Percentiles rank a stretch among this genome's conserved stretches.
Evolutionary conservation across 306 rosid genomes (phyloP).

Genomic region (Cyamopsis tetragonoloba): DNA sequence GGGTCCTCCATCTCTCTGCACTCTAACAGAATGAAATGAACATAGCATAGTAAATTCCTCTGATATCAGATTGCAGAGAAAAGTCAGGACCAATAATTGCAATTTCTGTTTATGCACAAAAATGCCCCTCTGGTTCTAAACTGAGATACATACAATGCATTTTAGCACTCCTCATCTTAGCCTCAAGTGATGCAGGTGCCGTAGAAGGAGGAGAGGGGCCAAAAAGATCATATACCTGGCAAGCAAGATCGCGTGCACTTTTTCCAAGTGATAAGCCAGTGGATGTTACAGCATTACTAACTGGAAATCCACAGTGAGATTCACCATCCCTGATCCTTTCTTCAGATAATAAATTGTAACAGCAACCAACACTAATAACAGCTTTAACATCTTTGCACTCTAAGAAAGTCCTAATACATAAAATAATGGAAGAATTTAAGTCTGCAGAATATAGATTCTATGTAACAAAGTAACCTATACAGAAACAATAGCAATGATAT

Average conservation of each 20-base stretch:
- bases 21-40: conserved; percentile 56
- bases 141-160: conserved; percentile 4
- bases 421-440: conserved; percentile 21
- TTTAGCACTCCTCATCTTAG: conserved; percentile 15
- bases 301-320: conserved; percentile 66
- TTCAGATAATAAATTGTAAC: conserved; percentile 88
- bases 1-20: conserved; percentile 89
- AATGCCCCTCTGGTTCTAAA: background rate
- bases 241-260: conserved; percentile 83
- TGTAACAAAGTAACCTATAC: background rate
- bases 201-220: background rate
- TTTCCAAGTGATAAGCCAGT: conserved; percentile 67
- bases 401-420: conserved; percentile 60
- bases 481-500: background rate
- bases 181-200: no score
- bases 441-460: background rate
- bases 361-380: conserved; percentile 84
- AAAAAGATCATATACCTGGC: conserved; percentile 57
- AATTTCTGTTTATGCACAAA: background rate
- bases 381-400: conserved; percentile 83
- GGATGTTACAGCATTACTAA: conserved; percentile 71
- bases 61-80: background rate
- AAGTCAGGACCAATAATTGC: background rate
- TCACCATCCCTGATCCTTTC: conserved; percentile 39
- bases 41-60: background rate